phyloP scores from a whole-genome alignment of 495 filamentous ascomycete genomes.

The Chaetomium tenue region DNA sequence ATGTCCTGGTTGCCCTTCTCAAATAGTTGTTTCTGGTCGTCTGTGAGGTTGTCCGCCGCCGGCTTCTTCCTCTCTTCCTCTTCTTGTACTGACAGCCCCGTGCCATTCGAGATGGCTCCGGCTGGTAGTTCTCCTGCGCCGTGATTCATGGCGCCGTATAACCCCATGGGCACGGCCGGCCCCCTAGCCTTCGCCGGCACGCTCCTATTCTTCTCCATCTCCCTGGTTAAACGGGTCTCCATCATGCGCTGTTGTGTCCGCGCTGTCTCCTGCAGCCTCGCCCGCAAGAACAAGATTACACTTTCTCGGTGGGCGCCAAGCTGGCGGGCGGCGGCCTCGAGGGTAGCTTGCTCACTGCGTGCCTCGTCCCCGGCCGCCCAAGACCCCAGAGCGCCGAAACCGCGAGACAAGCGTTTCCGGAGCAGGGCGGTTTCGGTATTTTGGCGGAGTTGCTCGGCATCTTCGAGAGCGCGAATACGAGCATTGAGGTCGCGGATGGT shows the following conservation, averaged over 20 bases:
- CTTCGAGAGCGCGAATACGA: constrained; percentile 70
- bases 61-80: constrained; percentile 30
- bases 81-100: constrained; percentile 41
- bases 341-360: constrained; percentile 59
- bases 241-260: constrained; percentile 84
- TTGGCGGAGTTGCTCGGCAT: constrained; percentile 77
- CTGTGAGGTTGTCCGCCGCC: constrained; percentile 63
- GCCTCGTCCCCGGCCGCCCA: constrained; percentile 68
- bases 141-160: constrained; percentile 20
- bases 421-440: constrained; percentile 65
- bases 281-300: constrained; percentile 76
- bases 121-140: constrained; percentile 15
- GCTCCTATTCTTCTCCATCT: constrained; percentile 86
- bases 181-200: constrained; percentile 67
- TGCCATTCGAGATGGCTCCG: neutral
- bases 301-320: constrained; percentile 68
- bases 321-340: constrained; percentile 64
- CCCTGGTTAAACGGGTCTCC: constrained; percentile 77
- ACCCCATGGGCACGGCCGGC: constrained; percentile 15
- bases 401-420: constrained; percentile 62
- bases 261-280: constrained; percentile 69
- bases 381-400: constrained; percentile 59
- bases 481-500: constrained; percentile 78
- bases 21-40: constrained; percentile 88
- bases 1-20: constrained; percentile 90